Evolutionary conservation across 495 filamentous ascomycete genomes (phyloP).

Genomic region (Paragyromitra xinjiangensis): DNA sequence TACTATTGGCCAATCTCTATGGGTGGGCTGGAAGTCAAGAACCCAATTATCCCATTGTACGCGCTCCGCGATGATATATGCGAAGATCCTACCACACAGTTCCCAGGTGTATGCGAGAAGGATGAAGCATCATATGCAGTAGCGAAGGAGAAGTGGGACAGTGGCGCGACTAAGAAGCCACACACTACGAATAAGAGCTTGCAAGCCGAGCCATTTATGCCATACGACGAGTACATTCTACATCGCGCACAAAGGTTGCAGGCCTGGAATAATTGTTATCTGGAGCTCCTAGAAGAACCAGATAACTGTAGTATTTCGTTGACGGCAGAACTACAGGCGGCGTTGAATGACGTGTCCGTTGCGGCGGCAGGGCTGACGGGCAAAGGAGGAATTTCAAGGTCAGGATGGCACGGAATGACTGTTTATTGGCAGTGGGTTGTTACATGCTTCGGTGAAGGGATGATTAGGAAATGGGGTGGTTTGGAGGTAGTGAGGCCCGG

Average conservation of each 20-base stretch:
- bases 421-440: slow-evolving; percentile 72
- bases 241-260: slow-evolving; percentile 16
- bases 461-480: slow-evolving; percentile 69
- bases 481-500: slow-evolving; percentile 70
- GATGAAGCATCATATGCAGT: neutral
- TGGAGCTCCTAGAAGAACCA: neutral
- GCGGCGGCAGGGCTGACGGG: neutral
- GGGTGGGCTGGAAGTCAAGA: slow-evolving; percentile 58
- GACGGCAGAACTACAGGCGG: slow-evolving; percentile 21
- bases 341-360: slow-evolving; percentile 12
- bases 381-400: slow-evolving; percentile 3
- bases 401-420: slow-evolving; percentile 6
- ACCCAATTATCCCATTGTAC: slow-evolving; percentile 55
- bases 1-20: slow-evolving; percentile 64
- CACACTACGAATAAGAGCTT: neutral
- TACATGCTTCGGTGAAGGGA: slow-evolving; percentile 68
- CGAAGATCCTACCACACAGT: slow-evolving; percentile 13
- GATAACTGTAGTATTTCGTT: neutral
- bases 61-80: slow-evolving; percentile 50
- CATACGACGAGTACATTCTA: slow-evolving; percentile 25
- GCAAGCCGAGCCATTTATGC: slow-evolving; percentile 12
- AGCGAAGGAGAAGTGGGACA: slow-evolving; percentile 37
- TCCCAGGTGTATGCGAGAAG: neutral
- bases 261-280: slow-evolving; percentile 19
- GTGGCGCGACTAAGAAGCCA: slow-evolving; percentile 4